phyloP scores from a whole-genome alignment of 83 land plant genomes.

The Picea mariana region DNA sequence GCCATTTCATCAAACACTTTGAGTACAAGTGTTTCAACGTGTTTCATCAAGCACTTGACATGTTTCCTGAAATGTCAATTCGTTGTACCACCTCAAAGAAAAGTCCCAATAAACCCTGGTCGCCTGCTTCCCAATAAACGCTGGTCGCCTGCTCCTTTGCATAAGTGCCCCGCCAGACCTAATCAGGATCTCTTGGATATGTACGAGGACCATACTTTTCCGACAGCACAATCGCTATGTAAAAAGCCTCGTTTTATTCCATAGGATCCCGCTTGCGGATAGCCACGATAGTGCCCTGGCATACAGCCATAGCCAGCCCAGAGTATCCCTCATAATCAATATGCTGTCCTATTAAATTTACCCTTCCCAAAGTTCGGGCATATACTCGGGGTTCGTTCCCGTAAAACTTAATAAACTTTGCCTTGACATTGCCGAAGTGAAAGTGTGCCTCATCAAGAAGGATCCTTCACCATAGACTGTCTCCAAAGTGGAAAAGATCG shows the following conservation, averaged over 20 bases:
- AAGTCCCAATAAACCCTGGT: too few relatives aligned
- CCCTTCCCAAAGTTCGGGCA: constrained; percentile 96
- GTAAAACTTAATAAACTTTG: constrained; percentile 64
- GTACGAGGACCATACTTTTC: constrained; percentile 65
- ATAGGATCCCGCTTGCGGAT: constrained; percentile 50
- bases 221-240: constrained; percentile 69
- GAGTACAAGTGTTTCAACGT: too few relatives aligned
- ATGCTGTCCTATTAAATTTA: constrained; percentile 97
- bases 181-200: constrained; percentile 84
- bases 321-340: constrained; percentile 98
- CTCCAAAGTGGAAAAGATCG: constrained; percentile 39
- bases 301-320: constrained; percentile 95
- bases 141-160: too few relatives aligned
- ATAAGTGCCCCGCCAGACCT: constrained; percentile 35
- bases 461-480: constrained; percentile 34
- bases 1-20: too few relatives aligned
- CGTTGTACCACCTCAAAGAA: too few relatives aligned
- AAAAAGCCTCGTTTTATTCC: constrained; percentile 43
- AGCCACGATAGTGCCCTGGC: constrained; percentile 94
- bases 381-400: constrained; percentile 67
- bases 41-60: too few relatives aligned
- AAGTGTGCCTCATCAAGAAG: constrained; percentile 66
- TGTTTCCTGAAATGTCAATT: too few relatives aligned
- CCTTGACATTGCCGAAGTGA: constrained; percentile 61
- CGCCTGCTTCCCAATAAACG: too few relatives aligned